These are phyloP conservation scores for Tuber calosporum DNA, from an alignment of 495 filamentous ascomycete genomes.

Conservation along the genomic window DNA sequence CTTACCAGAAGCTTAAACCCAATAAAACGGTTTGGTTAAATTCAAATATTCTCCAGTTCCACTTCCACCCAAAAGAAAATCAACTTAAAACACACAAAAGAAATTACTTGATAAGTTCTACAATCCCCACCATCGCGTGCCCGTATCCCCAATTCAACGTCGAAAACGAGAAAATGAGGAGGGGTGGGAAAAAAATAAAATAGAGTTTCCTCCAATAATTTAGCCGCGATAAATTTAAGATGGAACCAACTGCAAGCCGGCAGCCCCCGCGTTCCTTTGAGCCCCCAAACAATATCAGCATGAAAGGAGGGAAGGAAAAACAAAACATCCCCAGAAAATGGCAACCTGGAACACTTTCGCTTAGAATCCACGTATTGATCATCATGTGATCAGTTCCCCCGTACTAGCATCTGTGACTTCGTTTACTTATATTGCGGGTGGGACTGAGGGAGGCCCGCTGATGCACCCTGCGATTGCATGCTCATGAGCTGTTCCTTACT, in stretches of 20 bases:
- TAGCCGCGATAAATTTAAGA: not conserved
- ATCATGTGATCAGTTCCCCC: not conserved
- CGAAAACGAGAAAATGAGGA: not conserved
- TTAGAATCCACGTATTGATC: not conserved
- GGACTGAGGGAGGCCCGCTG: not conserved
- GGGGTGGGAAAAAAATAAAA: not conserved
- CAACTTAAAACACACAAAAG: constrained; percentile 1
- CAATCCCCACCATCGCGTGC: constrained; percentile 11
- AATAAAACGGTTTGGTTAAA: not conserved
- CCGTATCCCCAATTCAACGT: constrained; percentile 7
- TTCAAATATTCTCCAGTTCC: not conserved
- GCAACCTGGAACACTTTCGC: not conserved
- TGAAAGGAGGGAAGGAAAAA: not conserved
- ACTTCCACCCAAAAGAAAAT: not conserved
- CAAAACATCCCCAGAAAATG: not conserved
- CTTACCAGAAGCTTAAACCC: not conserved
- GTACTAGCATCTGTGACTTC: not conserved
- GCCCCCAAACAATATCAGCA: constrained; percentile 3
- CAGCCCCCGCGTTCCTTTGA: not conserved
- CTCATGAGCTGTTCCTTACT: constrained; percentile 23
- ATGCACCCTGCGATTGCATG: constrained; percentile 21
- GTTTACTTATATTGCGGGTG: constrained; percentile 18
- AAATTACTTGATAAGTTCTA: constrained; percentile 1
- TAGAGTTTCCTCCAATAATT: not conserved
- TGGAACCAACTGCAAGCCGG: not conserved